Evolutionary conservation across 495 filamentous ascomycete species (phyloP), one percentile per base, ranked within the genome.

Genomic region (Podospora conica): DNA sequence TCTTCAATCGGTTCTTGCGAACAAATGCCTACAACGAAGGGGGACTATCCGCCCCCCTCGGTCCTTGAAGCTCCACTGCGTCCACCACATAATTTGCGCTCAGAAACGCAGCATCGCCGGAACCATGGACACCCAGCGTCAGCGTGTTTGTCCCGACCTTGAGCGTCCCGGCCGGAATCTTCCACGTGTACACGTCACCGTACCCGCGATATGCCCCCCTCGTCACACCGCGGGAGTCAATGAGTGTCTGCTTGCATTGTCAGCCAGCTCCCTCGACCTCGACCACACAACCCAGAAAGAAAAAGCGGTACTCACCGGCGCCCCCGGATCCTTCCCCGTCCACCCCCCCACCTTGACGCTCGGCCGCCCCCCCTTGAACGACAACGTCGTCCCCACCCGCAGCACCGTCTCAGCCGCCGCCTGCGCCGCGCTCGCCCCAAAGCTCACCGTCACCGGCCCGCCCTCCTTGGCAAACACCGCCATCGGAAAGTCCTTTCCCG

Each of bases 171-270:
- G 78, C 70, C 0, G 84, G 80, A 56, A 87, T 78, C 0, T 75
- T 69, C 61, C 84, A 84, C 21, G 77, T 77, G 61, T 87, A 88
- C 1, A 85, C 76, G 55, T 88, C 83, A 0, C 84, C 84, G 60
- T 79, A 79, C 0, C 86, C 85, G 0, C 84, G 74, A 66, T 87
- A 88, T 1, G 84, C 84, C 1, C 86, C 86, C 20, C 86, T 73
- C 15, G 86, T 88, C 6, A 87, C 81, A 5, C 86, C 86, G 4
- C 86, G 77, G 6, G 79, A 83, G 68, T 87, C 81, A 53, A 88
- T 84, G n/a, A 78, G 69, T 60, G 65, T 79, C 68, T 74, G 56
- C 12, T 12, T 53, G 9, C 3, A 12, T 63, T 18, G 22, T 65
- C 21, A 60, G 53, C 31, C 65, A 66, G 59, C 33, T 58, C 28